Evolutionary conservation across 2,329 filamentous ascomycete species (phyloP).

Genomic region (Trichoderma gracile): DNA sequence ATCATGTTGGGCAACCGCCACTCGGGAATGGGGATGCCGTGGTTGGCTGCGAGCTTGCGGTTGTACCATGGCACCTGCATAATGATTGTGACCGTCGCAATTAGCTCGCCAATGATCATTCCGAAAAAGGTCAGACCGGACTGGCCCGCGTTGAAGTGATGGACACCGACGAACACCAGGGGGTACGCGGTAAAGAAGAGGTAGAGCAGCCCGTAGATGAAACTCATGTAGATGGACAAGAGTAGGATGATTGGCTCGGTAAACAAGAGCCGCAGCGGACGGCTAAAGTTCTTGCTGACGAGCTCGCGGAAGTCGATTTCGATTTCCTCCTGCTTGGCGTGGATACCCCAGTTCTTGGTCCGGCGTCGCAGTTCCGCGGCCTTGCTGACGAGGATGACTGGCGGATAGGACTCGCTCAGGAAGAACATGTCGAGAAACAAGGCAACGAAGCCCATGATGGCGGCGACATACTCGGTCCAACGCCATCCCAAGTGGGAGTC

Average conservation of each 20-base stretch:
- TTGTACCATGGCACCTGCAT: constrained; percentile 66
- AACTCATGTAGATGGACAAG: constrained; percentile 70
- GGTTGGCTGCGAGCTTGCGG: constrained; percentile 67
- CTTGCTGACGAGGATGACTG: constrained; percentile 63
- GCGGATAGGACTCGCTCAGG: constrained; percentile 70
- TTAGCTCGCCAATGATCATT: constrained; percentile 72
- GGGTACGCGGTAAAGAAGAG: constrained; percentile 85
- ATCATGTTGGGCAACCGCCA: constrained; percentile 67
- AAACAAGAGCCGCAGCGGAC: constrained; percentile 65
- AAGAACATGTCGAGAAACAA: constrained; percentile 62
- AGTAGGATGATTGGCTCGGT: constrained; percentile 68
- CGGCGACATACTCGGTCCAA: constrained; percentile 67
- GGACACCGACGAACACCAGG: constrained; percentile 72
- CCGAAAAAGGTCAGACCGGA: constrained; percentile 82
- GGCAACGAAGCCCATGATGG: constrained; percentile 64
- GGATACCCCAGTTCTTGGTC: constrained; percentile 69
- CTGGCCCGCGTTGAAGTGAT: constrained; percentile 68
- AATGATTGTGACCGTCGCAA: constrained; percentile 66
- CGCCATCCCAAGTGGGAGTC: constrained; percentile 67
- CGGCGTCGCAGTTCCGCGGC: constrained; percentile 61
- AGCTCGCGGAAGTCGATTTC: constrained; percentile 66
- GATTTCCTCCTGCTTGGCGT: constrained; percentile 71
- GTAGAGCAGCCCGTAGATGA: constrained; percentile 78
- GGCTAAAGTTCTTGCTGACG: constrained; percentile 65
- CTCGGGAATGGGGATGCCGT: constrained; percentile 63